These are phyloP conservation scores for Chytriomyces confervae DNA, from an alignment of 192 early-diverging fungal species.

Conservation along the genomic window DNA sequence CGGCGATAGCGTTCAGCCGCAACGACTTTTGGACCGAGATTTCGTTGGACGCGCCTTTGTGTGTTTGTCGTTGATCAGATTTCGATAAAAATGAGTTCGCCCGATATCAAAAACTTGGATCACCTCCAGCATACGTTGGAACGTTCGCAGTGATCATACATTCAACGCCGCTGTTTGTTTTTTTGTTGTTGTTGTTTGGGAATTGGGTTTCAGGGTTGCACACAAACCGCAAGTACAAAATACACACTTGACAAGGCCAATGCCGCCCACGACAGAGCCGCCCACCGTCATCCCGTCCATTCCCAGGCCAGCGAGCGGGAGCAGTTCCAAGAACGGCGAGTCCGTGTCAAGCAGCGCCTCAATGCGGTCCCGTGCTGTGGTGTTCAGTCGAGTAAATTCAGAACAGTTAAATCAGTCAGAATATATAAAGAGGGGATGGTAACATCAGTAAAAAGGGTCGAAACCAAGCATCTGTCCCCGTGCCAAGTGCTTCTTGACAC, in stretches of 20 bases:
- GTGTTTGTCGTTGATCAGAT: neutral
- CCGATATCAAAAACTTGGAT: neutral
- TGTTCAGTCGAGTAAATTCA: neutral
- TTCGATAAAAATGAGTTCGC: neutral
- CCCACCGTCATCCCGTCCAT: slow-evolving; percentile 71
- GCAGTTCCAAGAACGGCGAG: slow-evolving; percentile 68
- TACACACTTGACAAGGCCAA: slow-evolving; percentile 67
- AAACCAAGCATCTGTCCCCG: slow-evolving; percentile 67
- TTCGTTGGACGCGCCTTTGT: slow-evolving; percentile 61
- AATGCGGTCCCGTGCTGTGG: slow-evolving; percentile 62
- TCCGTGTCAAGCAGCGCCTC: slow-evolving; percentile 68
- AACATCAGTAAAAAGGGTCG: neutral
- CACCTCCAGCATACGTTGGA: slow-evolving; percentile 62
- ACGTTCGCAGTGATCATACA: slow-evolving; percentile 62
- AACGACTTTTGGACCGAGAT: slow-evolving; percentile 58
- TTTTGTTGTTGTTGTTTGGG: neutral
- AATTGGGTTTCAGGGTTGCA: neutral
- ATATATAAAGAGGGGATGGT: neutral
- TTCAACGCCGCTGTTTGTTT: slow-evolving; percentile 23
- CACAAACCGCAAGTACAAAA: neutral
- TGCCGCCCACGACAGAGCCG: slow-evolving; percentile 68
- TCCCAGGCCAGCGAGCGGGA: slow-evolving; percentile 64
- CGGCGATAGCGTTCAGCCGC: slow-evolving; percentile 59
- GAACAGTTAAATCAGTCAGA: neutral
- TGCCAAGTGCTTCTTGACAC: slow-evolving; percentile 57